A percentile compares a stretch with the other conserved stretches of the same genome.
Evolutionary conservation across 139 green algal species (phyloP).

Genomic region (Tetratostichococcus sp.): DNA sequence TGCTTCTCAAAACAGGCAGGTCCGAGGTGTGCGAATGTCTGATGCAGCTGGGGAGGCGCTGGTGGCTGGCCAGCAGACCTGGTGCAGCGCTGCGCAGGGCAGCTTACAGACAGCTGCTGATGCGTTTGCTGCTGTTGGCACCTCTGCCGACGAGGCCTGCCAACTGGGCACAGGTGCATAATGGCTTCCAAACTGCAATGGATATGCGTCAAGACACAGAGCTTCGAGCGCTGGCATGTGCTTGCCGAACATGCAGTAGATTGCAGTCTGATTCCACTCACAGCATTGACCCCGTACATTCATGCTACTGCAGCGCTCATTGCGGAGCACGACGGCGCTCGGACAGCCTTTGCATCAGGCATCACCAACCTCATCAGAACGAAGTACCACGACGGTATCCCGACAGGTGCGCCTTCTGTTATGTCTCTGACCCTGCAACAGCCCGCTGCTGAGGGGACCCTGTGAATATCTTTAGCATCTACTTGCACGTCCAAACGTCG

Average conservation of each 20-base stretch:
- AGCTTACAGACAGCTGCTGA: not conserved
- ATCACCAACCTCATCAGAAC: not conserved
- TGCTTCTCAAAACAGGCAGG: too few species aligned
- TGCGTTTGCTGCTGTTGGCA: not conserved
- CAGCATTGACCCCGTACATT: too few species aligned
- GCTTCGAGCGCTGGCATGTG: too few species aligned
- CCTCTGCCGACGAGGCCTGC: not conserved
- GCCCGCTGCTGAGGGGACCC: too few species aligned
- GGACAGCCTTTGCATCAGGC: not conserved
- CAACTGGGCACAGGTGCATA: not conserved
- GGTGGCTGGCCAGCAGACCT: not conserved
- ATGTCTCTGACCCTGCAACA: not conserved
- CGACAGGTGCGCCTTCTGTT: not conserved
- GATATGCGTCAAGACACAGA: too few species aligned
- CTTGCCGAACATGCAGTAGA: too few species aligned
- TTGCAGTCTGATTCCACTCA: too few species aligned
- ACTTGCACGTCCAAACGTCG: too few species aligned
- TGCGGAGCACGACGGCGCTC: not conserved
- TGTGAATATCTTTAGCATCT: too few species aligned
- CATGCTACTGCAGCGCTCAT: not conserved
- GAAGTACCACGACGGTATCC: not conserved
- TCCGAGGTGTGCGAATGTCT: too few species aligned
- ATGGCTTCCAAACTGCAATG: too few species aligned
- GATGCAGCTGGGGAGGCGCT: not conserved
- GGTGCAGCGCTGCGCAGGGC: too few species aligned